Evolutionary conservation across 768 basidiomycete genomes (phyloP), one percentile per base, ranked within the genome.

Genomic region (Tricholoma saponaceum): DNA sequence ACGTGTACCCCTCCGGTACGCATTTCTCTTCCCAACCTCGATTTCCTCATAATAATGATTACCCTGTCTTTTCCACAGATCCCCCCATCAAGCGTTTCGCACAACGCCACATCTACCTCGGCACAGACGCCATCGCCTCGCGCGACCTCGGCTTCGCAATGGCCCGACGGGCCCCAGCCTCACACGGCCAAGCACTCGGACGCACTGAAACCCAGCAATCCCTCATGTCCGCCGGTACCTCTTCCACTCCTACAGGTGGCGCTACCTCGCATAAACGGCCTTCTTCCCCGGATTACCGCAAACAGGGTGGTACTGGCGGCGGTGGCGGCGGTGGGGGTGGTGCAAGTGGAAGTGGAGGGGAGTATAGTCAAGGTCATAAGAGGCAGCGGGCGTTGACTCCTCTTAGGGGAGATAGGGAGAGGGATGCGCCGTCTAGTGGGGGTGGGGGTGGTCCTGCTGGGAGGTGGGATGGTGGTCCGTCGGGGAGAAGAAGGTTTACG

Each of bases 51-150:
- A 3, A 30, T 28, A 20, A 22, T 23, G 13, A 53, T 41, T 33
- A 22, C 14, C 37, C 52, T 3, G 44, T 22, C 18, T 35, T 37
- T 44, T 14, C 39, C n/a, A 33, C 6, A 97, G 95, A 95, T 64
- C 86, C 92, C 0, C 85, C 92, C 0, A 90, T 97, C 70, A 93
- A 96, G 65, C 89, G 89, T 0, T 90, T 97, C 59, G 94, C 94
- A 0, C 89, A 93, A 66, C 80, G 92, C 41, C 90, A 92, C 67
- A 85, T 82, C 25, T 93, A 93, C 69, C 80, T 87, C 25, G 86
- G 86, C 32, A 86, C 87, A 25, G 95, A 98, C 66, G 89, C 92
- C 18, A 95, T 98, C 59, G 92, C 95, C 2, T 79, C 85, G 13
- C 84, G 87, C 37, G 96, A 98, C 67, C 83, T 97, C 18, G 96